These are phyloP conservation scores for Tulasnella sp. DNA, from an alignment of 768 basidiomycete genomes.

Conservation along the genomic window DNA sequence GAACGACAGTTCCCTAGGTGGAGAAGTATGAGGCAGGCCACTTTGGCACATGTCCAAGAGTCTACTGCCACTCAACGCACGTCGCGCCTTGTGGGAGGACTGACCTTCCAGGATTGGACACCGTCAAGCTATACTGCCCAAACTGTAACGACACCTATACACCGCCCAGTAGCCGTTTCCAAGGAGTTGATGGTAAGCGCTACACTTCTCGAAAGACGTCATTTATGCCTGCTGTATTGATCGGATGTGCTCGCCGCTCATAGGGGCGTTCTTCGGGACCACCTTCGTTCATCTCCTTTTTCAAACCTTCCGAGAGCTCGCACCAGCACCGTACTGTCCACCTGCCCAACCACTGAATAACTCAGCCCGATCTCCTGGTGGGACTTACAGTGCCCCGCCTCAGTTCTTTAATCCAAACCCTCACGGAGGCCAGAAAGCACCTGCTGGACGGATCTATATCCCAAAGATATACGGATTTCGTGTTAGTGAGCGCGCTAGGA, in stretches of 20 bases:
- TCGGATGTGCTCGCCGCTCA: background rate
- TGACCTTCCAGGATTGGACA: conserved; percentile 92
- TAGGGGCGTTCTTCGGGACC: conserved; percentile 98
- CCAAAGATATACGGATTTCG: conserved; percentile 96
- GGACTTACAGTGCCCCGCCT: conserved; percentile 18
- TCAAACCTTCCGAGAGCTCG: conserved; percentile 92
- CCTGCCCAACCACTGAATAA: conserved; percentile 34
- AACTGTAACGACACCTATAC: conserved; percentile 96
- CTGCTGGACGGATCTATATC: conserved; percentile 75
- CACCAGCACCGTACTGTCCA: conserved; percentile 82
- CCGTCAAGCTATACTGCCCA: conserved; percentile 95
- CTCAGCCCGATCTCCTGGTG: conserved; percentile 28
- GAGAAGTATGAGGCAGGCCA: conserved; percentile 90
- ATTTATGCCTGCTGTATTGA: background rate
- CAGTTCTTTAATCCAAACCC: conserved; percentile 82
- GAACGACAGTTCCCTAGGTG: conserved; percentile 39
- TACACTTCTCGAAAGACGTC: background rate
- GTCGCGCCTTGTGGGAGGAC: conserved; percentile 93
- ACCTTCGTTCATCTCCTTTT: conserved; percentile 98
- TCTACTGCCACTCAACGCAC: conserved; percentile 79
- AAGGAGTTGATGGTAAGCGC: conserved; percentile 84
- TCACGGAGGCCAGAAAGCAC: conserved; percentile 79
- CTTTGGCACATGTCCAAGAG: conserved; percentile 92
- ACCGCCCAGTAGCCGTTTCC: conserved; percentile 90
- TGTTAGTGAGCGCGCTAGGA: conserved; percentile 89